A percentile compares a stretch with the other conserved stretches of the same genome.
phyloP scores from a whole-genome alignment of 257 asterid genomes.

The Euphrasia confusa region DNA sequence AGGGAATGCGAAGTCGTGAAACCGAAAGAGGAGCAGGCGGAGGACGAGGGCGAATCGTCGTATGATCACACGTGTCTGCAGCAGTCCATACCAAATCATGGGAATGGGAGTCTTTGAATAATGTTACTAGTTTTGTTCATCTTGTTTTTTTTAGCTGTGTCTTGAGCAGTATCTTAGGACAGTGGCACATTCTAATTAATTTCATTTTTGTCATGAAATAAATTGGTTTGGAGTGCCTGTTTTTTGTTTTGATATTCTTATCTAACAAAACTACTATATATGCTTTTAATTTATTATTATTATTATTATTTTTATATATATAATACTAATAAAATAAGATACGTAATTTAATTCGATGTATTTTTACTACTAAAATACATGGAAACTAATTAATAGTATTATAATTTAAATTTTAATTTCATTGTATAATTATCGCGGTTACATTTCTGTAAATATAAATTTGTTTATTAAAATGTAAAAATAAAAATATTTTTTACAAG shows the following conservation, averaged over 20 bases:
- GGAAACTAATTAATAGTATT: too few relatives aligned
- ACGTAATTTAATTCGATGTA: too few relatives aligned
- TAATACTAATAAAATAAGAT: too few relatives aligned
- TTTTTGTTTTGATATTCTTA: background rate
- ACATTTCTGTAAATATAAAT: too few relatives aligned
- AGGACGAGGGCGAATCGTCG: constrained; percentile 26
- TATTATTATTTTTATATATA: too few relatives aligned
- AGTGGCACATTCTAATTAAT: background rate
- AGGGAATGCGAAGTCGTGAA: constrained; percentile 31
- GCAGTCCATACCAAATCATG: constrained; percentile 25
- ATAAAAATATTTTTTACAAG: too few relatives aligned
- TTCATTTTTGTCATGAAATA: background rate
- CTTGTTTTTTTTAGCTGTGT: background rate
- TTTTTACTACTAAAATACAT: too few relatives aligned
- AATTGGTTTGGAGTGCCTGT: background rate
- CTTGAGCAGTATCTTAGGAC: background rate
- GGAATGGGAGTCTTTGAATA: constrained; percentile 31
- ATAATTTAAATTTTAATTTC: too few relatives aligned
- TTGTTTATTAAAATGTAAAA: too few relatives aligned
- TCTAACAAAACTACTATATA: too few relatives aligned
- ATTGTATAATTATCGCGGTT: too few relatives aligned
- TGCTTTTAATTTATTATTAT: too few relatives aligned
- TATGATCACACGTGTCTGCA: constrained; percentile 26
- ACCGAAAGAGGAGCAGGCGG: constrained; percentile 54
- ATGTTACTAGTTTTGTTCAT: background rate